Conservation (phyloP, 176 grass and related monocot species). For the Aegilops tauschii region DNA sequence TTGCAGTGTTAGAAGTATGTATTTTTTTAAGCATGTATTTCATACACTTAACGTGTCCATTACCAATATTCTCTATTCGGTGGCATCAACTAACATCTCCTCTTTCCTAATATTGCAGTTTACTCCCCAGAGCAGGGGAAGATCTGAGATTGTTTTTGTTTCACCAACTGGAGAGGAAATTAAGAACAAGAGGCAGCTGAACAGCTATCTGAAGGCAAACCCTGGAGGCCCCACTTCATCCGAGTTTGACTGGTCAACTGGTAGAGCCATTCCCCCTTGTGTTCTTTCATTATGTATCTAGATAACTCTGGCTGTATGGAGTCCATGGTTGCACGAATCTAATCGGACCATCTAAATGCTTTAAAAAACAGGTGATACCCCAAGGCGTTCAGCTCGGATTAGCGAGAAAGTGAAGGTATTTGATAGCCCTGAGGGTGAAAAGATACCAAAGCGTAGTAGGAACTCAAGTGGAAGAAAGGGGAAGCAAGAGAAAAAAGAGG, state of each 20-base stretch:
- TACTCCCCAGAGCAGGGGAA: conserved; percentile 59
- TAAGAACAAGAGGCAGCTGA: conserved; percentile 79
- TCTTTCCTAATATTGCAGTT: conserved; percentile 54
- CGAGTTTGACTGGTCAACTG: conserved; percentile 94
- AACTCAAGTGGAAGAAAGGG: conserved; percentile 50
- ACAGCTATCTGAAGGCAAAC: conserved; percentile 81
- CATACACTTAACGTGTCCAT: not conserved
- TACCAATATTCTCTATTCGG: not conserved
- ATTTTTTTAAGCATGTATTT: not conserved
- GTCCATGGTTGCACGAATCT: not conserved
- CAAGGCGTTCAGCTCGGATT: conserved; percentile 86
- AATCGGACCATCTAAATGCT: not conserved
- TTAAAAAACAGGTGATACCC: conserved; percentile 77
- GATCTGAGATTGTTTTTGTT: conserved; percentile 84
- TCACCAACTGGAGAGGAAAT: conserved; percentile 90
- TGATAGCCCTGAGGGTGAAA: conserved; percentile 76
- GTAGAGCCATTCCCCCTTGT: conserved; percentile 35
- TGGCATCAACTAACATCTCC: conserved; percentile 16
- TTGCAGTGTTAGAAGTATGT: not conserved
- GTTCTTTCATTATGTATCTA: not conserved
- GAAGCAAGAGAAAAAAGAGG: conserved; percentile 48
- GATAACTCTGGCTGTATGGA: not conserved
- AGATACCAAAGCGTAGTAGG: conserved; percentile 59
- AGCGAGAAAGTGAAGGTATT: conserved; percentile 77
- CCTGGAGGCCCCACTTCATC: conserved; percentile 67